Percentiles rank a stretch among this genome's conserved stretches.
Evolutionary conservation across 2,329 filamentous ascomycete genomes (phyloP).

Genomic region (Exophiala lecanii-corni): DNA sequence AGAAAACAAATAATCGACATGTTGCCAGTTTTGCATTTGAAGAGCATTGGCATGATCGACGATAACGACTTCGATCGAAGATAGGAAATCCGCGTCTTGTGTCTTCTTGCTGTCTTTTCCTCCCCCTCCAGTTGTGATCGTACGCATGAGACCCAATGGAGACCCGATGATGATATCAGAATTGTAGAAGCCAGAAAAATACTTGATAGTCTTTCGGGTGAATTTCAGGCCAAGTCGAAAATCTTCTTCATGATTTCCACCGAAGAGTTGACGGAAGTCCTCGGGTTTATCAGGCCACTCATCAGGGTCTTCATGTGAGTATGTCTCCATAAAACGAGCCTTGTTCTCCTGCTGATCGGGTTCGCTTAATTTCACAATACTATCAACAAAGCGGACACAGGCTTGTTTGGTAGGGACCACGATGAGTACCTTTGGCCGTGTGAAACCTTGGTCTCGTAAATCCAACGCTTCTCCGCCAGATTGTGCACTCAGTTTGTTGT

Average conservation of each 20-base stretch:
- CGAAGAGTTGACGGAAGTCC: constrained; percentile 85
- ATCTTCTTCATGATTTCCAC: constrained; percentile 95
- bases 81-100: constrained; percentile 77
- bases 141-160: constrained; percentile 81
- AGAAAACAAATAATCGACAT: constrained; percentile 85
- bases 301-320: constrained; percentile 65
- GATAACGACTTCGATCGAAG: constrained; percentile 84
- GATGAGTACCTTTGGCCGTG: constrained; percentile 86
- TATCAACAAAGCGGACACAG: constrained; percentile 72
- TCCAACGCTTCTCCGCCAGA: constrained; percentile 61
- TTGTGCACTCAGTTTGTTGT: constrained; percentile 67
- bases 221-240: constrained; percentile 96
- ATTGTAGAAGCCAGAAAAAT: constrained; percentile 91
- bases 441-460: constrained; percentile 89
- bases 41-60: constrained; percentile 90
- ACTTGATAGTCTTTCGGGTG: constrained; percentile 91
- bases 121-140: constrained; percentile 63
- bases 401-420: constrained; percentile 84
- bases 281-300: constrained; percentile 66
- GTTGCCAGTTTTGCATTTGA: constrained; percentile 98
- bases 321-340: constrained; percentile 84
- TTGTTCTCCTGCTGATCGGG: constrained; percentile 93
- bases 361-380: constrained; percentile 68
- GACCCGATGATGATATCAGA: constrained; percentile 93
- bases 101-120: constrained; percentile 50